Conservation (phyloP, 1,284 basidiomycete species). For the Ceraceosorus guamensis region DNA sequence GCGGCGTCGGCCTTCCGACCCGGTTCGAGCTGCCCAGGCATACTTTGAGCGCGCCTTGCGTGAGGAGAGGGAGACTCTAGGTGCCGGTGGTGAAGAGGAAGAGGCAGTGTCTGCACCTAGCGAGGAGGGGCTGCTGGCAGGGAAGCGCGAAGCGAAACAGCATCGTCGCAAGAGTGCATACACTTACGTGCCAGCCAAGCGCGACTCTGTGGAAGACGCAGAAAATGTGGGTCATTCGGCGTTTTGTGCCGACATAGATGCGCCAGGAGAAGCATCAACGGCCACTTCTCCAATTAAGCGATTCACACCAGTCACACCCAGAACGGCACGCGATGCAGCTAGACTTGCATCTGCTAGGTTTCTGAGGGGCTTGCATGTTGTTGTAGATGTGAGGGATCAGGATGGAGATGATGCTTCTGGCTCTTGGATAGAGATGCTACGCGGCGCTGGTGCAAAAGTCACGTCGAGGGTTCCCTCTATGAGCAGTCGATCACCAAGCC, state of each 20-base stretch:
- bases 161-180: background rate
- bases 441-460: slow-evolving; percentile 32
- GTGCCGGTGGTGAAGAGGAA: too few species aligned
- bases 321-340: too few species aligned
- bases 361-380: slow-evolving; percentile 28
- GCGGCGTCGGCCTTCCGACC: too few species aligned
- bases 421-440: slow-evolving; percentile 32
- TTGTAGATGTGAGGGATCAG: slow-evolving; percentile 37
- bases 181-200: background rate
- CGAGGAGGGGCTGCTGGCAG: too few species aligned
- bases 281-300: background rate
- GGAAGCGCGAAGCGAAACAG: background rate
- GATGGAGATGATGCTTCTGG: slow-evolving; percentile 35
- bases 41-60: too few species aligned
- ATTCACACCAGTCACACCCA: too few species aligned
- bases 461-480: slow-evolving; percentile 12
- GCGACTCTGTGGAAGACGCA: background rate
- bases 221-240: too few species aligned
- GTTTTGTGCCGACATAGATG: background rate
- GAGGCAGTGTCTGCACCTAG: too few species aligned
- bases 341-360: slow-evolving; percentile 9
- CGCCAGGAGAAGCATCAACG: background rate
- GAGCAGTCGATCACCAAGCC: slow-evolving; percentile 19
- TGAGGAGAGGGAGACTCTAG: too few species aligned
- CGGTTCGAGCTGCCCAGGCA: too few species aligned